phyloP scores from a whole-genome alignment of 129 eudicot species.

The Helichrysum umbraculigerum region DNA sequence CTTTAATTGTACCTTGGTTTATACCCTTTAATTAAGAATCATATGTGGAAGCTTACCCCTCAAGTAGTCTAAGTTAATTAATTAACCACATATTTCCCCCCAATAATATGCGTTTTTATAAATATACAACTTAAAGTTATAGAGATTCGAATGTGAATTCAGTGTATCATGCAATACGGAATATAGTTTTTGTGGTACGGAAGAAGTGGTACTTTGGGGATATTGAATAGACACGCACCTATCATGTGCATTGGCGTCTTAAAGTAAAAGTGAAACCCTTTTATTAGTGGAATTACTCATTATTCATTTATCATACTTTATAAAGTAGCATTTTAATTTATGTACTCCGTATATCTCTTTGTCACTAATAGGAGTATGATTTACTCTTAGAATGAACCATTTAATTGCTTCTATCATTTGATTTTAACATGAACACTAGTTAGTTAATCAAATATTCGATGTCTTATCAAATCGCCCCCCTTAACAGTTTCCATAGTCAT shows the following conservation, averaged over 20 bases:
- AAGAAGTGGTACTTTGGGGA: slow-evolving; percentile 22
- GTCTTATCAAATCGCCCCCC: not conserved
- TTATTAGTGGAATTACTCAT: not conserved
- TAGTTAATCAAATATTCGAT: not conserved
- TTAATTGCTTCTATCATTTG: no score
- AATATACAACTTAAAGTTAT: no score
- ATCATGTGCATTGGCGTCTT: slow-evolving; percentile 13
- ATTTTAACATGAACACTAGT: not conserved
- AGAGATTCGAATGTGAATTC: not conserved
- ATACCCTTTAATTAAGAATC: slow-evolving; percentile 17
- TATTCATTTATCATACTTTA: not conserved
- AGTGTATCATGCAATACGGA: not conserved
- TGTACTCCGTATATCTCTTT: not conserved
- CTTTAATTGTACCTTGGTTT: slow-evolving; percentile 29
- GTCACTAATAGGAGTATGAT: not conserved
- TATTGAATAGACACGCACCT: slow-evolving; percentile 27
- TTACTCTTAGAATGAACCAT: no score
- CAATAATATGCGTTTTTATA: not conserved
- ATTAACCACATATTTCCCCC: not conserved
- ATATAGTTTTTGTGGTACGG: slow-evolving; percentile 26
- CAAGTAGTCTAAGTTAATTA: not conserved
- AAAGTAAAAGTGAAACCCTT: slow-evolving; percentile 28
- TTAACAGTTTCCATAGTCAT: no score
- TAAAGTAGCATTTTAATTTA: not conserved
- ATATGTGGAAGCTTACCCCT: slow-evolving; percentile 5